Conservation (phyloP, 148 eudicot genomes). For the Dianthus caryophyllus region DNA sequence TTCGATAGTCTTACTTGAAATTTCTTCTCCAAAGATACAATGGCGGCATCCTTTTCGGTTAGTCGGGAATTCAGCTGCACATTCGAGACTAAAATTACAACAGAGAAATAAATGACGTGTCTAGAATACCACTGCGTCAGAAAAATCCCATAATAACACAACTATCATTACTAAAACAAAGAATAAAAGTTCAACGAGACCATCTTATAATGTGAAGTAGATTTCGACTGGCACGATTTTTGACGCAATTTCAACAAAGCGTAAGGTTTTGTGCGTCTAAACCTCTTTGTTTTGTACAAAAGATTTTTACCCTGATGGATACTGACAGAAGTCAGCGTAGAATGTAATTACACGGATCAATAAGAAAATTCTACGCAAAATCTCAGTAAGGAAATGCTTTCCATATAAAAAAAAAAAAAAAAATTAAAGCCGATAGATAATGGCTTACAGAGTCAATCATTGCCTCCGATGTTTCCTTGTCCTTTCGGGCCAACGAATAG, state of each 20-base stretch:
- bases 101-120: neutral
- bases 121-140: neutral
- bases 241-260: too few species aligned
- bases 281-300: too few species aligned
- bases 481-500: slow-evolving; percentile 63
- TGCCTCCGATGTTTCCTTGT: slow-evolving; percentile 50
- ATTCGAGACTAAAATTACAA: slow-evolving; percentile 6
- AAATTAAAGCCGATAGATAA: slow-evolving; percentile 11
- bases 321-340: too few species aligned
- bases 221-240: too few species aligned
- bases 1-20: slow-evolving; percentile 44
- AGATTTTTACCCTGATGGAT: too few species aligned
- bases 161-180: neutral
- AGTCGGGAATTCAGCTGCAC: slow-evolving; percentile 58
- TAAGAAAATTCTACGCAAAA: too few species aligned
- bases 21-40: slow-evolving; percentile 59
- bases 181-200: too few species aligned
- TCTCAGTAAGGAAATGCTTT: too few species aligned
- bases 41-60: slow-evolving; percentile 51
- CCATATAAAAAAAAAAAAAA: too few species aligned
- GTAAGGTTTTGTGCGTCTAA: too few species aligned
- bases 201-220: too few species aligned
- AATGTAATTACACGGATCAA: too few species aligned
- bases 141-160: neutral
- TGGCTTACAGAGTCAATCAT: slow-evolving; percentile 64